Evolutionary conservation across 2,329 filamentous ascomycete species (phyloP).

Genomic region (Alternaria sp.): DNA sequence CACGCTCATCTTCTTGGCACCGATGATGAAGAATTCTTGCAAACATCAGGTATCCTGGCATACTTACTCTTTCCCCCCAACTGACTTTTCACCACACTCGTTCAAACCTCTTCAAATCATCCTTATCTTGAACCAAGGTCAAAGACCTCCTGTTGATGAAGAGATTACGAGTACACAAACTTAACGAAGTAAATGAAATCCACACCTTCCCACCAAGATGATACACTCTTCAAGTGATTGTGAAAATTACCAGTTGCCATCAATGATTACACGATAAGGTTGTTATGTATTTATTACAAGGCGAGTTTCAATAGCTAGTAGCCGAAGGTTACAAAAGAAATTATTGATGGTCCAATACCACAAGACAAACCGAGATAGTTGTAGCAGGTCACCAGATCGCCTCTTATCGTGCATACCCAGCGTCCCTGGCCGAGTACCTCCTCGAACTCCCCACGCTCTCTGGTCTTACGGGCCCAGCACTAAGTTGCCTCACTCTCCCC

Average conservation of each 20-base stretch:
- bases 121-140: neutral
- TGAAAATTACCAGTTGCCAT: neutral
- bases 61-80: neutral
- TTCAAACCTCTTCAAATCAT: neutral
- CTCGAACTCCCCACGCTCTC: neutral
- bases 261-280: neutral
- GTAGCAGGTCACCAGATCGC: neutral
- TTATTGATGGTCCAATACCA: neutral
- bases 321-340: neutral
- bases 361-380: neutral
- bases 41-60: neutral
- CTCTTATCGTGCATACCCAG: constrained; percentile 3
- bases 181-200: neutral
- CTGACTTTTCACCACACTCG: neutral
- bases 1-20: neutral
- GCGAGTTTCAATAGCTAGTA: neutral
- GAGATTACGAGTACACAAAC: neutral
- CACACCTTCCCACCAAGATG: neutral
- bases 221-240: neutral
- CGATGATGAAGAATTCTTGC: neutral
- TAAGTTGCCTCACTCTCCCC: constrained; percentile 7
- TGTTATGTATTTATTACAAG: neutral
- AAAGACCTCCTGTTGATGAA: neutral
- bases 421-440: neutral
- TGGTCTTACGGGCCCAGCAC: neutral